Conservation (phyloP, 257 asterid species). For the Ilex asprella region DNA sequence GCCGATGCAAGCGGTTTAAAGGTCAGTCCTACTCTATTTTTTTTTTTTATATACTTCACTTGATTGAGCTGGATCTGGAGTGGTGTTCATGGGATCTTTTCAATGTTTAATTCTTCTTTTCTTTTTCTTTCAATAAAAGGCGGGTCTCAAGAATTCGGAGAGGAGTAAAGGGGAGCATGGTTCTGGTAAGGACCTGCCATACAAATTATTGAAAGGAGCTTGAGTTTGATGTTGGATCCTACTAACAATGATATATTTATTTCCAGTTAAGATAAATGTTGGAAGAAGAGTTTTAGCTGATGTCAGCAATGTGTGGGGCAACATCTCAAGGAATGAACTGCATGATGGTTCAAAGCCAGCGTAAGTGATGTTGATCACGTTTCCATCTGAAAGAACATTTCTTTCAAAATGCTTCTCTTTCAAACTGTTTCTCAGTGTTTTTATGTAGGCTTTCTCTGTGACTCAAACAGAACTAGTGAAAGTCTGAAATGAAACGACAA, state of each 20-base stretch:
- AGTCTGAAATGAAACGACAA: too few relatives aligned
- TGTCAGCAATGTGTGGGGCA: constrained; percentile 61
- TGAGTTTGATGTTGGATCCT: constrained; percentile 6
- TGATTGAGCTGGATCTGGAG: background rate
- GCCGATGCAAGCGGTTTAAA: constrained; percentile 22
- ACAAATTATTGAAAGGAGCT: background rate
- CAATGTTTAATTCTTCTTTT: constrained; percentile 8
- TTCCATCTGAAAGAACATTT: background rate
- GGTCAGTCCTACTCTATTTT: constrained; percentile 30
- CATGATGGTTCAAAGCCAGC: constrained; percentile 28
- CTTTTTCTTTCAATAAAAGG: constrained; percentile 32
- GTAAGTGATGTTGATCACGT: constrained; percentile 37
- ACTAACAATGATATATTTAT: constrained; percentile 9
- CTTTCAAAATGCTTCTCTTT: background rate
- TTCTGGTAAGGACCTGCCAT: constrained; percentile 35
- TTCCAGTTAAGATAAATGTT: constrained; percentile 47
- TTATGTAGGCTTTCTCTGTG: too few relatives aligned
- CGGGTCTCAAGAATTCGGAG: constrained; percentile 32
- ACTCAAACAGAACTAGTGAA: too few relatives aligned
- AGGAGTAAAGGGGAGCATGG: constrained; percentile 37
- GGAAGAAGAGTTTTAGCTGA: constrained; percentile 74
- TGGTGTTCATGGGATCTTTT: background rate
- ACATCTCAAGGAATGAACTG: constrained; percentile 32
- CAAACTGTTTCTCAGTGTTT: background rate
- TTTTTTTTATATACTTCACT: background rate